Percentiles rank a stretch among this genome's conserved stretches.
Evolutionary conservation across 805 yeast genomes (phyloP).

Genomic region (Candida andamanensis): DNA sequence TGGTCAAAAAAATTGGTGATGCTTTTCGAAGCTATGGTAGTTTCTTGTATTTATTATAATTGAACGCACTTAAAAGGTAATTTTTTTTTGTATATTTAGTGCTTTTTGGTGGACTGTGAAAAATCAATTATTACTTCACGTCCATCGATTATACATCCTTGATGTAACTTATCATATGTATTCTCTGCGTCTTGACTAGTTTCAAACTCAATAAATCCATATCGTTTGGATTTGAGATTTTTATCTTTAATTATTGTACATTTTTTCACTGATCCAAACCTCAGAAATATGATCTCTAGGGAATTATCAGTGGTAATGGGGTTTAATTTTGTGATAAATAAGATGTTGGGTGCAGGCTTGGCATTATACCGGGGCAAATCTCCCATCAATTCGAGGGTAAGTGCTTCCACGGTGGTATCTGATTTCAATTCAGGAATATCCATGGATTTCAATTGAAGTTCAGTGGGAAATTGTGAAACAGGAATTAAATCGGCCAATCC

Average conservation of each 20-base stretch:
- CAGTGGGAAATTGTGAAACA: constrained; percentile 5
- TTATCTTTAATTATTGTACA: constrained; percentile 50
- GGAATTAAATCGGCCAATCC: constrained; percentile 10
- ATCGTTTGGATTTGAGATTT: constrained; percentile 48
- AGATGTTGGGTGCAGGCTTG: constrained; percentile 55
- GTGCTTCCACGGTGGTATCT: constrained; percentile 46
- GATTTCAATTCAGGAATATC: constrained; percentile 13
- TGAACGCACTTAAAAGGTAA: no score
- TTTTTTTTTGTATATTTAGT: not conserved
- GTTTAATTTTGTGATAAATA: constrained; percentile 61
- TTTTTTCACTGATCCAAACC: constrained; percentile 52
- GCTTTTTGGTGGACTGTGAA: constrained; percentile 39
- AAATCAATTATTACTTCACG: constrained; percentile 62
- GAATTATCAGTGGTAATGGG: constrained; percentile 58
- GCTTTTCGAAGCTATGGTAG: no score
- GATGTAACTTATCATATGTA: constrained; percentile 62
- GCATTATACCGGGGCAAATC: constrained; percentile 55
- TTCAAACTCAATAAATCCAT: constrained; percentile 60
- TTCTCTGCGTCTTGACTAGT: constrained; percentile 46
- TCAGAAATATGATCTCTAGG: constrained; percentile 48
- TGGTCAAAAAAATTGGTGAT: no score
- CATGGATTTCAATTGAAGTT: constrained; percentile 11
- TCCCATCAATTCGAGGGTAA: constrained; percentile 59
- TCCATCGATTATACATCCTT: constrained; percentile 56
- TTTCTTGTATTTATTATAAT: constrained; percentile 5